Evolutionary conservation across 2,329 filamentous ascomycete species (phyloP), one percentile per base, ranked within the genome.

Genomic region (Aspergillus tanneri): DNA sequence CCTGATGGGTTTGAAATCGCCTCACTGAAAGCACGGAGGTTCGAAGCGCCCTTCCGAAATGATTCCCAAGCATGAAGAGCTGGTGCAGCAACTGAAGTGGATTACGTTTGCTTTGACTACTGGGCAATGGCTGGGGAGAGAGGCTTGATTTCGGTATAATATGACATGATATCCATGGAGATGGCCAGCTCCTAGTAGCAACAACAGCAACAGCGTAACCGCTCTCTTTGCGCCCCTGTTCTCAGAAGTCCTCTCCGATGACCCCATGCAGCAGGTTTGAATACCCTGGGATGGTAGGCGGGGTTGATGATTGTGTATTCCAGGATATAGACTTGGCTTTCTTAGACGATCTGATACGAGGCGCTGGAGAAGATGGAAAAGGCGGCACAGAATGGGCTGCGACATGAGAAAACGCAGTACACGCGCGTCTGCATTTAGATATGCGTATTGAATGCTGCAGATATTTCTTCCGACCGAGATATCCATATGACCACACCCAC

Each of bases 221-320:
- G 14, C 27, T 28, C 11, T n/a, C 27, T 28, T 28, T 28, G 27
- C 27, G 27, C 27, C 27, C 11, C 27, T 28, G 27, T 3, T 28
- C 9, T 12, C 27, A 10, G 27, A 28, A 8, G 11, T 28, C 2
- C 14, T 28, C 5, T 28, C 9, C 7, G 27, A 10, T 28, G 27
- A 28, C 2, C 14, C 27, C 4, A 10, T 28, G 27, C 27, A 28
- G n/a, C n/a, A n/a, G n/a, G n/a, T n/a, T n/a, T n/a, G n/a, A n/a
- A n/a, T n/a, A n/a, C n/a, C n/a, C n/a, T n/a, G n/a, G n/a, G n/a
- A n/a, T n/a, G n/a, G n/a, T n/a, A n/a, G n/a, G n/a, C 64, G 21
- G 57, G 60, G 10, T 57, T 63, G 40, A 54, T 66, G 55, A 50
- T 62, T 6, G 55, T 64, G 4, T n/a, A n/a, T n/a, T n/a, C n/a